These are phyloP conservation scores for Suhomyces sp. DNA, from an alignment of 805 yeast genomes.

Conservation along the genomic window DNA sequence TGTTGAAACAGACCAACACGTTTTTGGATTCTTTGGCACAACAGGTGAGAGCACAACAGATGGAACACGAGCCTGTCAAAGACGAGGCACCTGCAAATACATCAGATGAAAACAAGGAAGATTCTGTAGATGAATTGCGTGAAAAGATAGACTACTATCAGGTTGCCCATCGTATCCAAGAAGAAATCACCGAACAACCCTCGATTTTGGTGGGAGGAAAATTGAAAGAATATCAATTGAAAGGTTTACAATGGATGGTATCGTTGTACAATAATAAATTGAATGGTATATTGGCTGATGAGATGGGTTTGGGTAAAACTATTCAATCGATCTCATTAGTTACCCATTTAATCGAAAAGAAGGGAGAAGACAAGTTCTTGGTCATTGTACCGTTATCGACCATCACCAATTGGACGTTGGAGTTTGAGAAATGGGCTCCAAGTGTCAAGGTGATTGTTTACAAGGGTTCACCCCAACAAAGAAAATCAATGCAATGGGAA, in stretches of 20 bases:
- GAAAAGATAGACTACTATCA: conserved; percentile 77
- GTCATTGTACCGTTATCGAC: conserved; percentile 84
- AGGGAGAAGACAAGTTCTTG: conserved; percentile 67
- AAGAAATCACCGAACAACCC: conserved; percentile 66
- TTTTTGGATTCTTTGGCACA: conserved; percentile 76
- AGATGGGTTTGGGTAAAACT: conserved; percentile 68
- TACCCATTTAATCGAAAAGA: conserved; percentile 65
- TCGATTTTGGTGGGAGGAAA: conserved; percentile 70
- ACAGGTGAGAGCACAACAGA: conserved; percentile 76
- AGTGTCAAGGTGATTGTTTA: conserved; percentile 64
- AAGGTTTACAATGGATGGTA: conserved; percentile 68
- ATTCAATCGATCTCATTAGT: conserved; percentile 76
- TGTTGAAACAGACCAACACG: conserved; percentile 73
- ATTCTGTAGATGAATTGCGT: conserved; percentile 49
- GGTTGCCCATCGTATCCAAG: conserved; percentile 75
- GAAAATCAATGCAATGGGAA: conserved; percentile 63
- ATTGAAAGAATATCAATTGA: conserved; percentile 70
- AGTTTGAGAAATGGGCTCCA: conserved; percentile 91
- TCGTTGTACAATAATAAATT: conserved; percentile 58
- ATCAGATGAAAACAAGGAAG: conserved; percentile 32
- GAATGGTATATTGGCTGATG: conserved; percentile 65
- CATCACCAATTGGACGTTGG: conserved; percentile 80
- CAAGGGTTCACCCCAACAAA: conserved; percentile 73
- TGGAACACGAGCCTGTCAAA: conserved; percentile 24
- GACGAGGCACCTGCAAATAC: conserved; percentile 27